phyloP scores from a whole-genome alignment of 306 rosid genomes.

The Rosa rugosa region DNA sequence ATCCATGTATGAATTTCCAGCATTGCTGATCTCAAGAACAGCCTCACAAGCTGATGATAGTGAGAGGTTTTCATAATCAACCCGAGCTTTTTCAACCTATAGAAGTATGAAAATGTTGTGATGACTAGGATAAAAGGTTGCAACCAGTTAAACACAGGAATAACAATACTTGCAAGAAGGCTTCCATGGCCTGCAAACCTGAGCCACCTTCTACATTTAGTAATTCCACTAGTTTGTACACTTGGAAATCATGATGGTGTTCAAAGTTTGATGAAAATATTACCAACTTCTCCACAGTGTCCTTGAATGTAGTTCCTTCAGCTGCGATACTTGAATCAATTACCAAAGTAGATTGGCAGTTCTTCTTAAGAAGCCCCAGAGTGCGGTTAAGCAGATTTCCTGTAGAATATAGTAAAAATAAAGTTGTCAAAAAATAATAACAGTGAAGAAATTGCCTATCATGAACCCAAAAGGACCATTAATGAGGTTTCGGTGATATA shows the following conservation, averaged over 20 bases:
- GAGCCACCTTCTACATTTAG: slow-evolving; percentile 8
- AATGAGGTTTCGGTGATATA: slow-evolving; percentile 31
- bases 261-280: neutral
- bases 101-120: slow-evolving; percentile 1
- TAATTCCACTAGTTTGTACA: neutral
- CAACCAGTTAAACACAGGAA: neutral
- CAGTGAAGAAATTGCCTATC: neutral
- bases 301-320: slow-evolving; percentile 70
- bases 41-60: slow-evolving; percentile 90
- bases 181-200: slow-evolving; percentile 4
- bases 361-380: slow-evolving; percentile 83
- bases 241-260: neutral
- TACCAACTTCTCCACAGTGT: slow-evolving; percentile 73
- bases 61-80: slow-evolving; percentile 69
- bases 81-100: slow-evolving; percentile 70
- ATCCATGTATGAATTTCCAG: slow-evolving; percentile 82
- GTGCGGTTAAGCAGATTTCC: slow-evolving; percentile 98
- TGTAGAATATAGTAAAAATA: slow-evolving; percentile 34
- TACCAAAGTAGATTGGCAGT: slow-evolving; percentile 77
- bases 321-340: slow-evolving; percentile 74
- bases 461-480: slow-evolving; percentile 18
- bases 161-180: neutral
- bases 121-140: neutral
- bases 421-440: slow-evolving; percentile 7
- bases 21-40: slow-evolving; percentile 80